A percentile compares a stretch with the other conserved stretches of the same genome.
Conservation (phyloP, 768 basidiomycete species). For the Suillus hirtellus region DNA sequence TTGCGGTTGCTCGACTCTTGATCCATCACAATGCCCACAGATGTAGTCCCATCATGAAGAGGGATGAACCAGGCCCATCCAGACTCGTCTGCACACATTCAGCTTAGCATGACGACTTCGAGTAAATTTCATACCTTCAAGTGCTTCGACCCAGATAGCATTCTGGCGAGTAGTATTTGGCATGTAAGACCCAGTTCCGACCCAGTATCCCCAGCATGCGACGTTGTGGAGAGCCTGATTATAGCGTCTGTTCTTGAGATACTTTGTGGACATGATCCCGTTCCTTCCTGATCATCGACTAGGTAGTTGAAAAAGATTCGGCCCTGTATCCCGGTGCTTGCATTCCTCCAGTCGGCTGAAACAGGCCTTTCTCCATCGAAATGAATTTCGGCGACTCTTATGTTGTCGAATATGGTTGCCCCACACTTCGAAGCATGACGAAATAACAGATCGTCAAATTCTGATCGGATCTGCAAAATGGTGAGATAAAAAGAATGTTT, state of each 20-base stretch:
- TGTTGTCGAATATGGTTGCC: conserved; percentile 56
- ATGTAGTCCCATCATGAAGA: conserved; percentile 40
- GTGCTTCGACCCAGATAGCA: conserved; percentile 38
- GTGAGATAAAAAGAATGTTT: not conserved
- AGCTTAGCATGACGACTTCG: conserved; percentile 27
- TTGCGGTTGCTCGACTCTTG: not conserved
- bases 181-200: conserved; percentile 28
- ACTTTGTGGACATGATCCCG: conserved; percentile 40
- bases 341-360: conserved; percentile 27
- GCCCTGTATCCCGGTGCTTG: conserved; percentile 23
- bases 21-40: not conserved
- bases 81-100: conserved; percentile 45
- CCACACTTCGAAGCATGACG: conserved; percentile 55
- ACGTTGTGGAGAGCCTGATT: conserved; percentile 34
- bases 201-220: conserved; percentile 41
- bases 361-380: conserved; percentile 28
- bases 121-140: conserved; percentile 25
- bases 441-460: conserved; percentile 60
- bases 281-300: conserved; percentile 37
- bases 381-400: conserved; percentile 43
- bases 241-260: conserved; percentile 35
- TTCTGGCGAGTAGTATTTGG: conserved; percentile 34
- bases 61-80: conserved; percentile 64
- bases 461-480: conserved; percentile 50
- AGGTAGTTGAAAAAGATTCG: conserved; percentile 36